Base-by-base conservation (phyloP, 2,329 filamentous ascomycete genomes). In the Talaromyces verruculosus region DNA sequence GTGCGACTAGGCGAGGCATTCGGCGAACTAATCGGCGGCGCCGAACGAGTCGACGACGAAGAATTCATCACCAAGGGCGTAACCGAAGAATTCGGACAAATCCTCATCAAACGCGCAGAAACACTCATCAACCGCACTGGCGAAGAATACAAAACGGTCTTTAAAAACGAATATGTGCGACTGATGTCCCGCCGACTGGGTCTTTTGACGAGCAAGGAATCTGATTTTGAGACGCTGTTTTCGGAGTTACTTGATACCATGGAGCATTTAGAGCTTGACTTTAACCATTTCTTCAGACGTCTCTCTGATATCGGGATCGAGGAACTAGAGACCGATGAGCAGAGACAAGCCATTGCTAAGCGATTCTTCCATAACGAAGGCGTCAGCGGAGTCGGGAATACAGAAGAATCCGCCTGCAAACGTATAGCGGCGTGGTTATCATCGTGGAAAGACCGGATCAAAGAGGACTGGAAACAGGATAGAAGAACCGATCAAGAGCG, bases 231-330 rank as follows among this genome's bases (percentile, higher is more conserved):
- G 25, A 80, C 85, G 0, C 79, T 98, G 2, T 95, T 94, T 75
- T 93, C 90, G n/a, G 88, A 92, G 64, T 79, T 92, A 11, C 84
- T 99, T 0, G 92, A 97, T 75, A 88, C 87, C 0, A 84, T 99
- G 78, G 91, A 97, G 75, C 85, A 86, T 0, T 81, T 93, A 19
- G 91, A 96, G 74, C 81, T 99, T 2, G 95, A 99, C 76, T 99
- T 97, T 78, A 92, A 96, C 74, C 91, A 96, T 72, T 95, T 96
- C 76, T 98, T 98, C 84, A 87, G 96, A 45, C 86, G 89, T 8
- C 82, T 99, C 0, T 90, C 89, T 62, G 78, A 80, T 22, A 73
- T 97, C 19, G 85, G 80, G 37, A 68, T 92, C 1, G 78, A 78
- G 0, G 86, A 91, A 4, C 74, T 97, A 6, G 84, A 86, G 33